Percentiles rank a stretch among this genome's conserved stretches.
These are phyloP conservation scores for Emmonsia crescens DNA, from an alignment of 2,329 filamentous ascomycete species.

Conservation along the genomic window DNA sequence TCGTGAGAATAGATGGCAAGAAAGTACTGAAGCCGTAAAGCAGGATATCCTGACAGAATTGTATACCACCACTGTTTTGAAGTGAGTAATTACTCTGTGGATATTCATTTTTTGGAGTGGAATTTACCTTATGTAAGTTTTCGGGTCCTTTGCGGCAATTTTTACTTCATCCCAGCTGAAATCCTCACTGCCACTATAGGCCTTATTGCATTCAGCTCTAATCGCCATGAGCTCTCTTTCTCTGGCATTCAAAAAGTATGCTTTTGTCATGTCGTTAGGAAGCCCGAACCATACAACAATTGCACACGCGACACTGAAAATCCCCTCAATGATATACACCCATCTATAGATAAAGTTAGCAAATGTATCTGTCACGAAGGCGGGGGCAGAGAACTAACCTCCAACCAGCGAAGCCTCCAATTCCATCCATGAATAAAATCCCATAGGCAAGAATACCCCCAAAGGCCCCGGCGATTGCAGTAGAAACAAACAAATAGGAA, in stretches of 20 bases:
- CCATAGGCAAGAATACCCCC: conserved; percentile 32
- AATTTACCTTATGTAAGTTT: conserved; percentile 36
- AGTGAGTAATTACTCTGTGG: not conserved
- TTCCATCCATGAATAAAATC: conserved; percentile 36
- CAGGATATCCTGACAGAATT: conserved; percentile 44
- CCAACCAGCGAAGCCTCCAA: conserved; percentile 38
- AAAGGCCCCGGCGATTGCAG: conserved; percentile 31
- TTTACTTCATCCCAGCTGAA: conserved; percentile 43
- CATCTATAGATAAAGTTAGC: conserved; percentile 18
- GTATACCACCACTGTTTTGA: conserved; percentile 29
- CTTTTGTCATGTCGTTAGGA: conserved; percentile 37
- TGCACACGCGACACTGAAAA: conserved; percentile 35
- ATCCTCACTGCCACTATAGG: conserved; percentile 41
- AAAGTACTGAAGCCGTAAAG: conserved; percentile 51
- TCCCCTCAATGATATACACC: conserved; percentile 43
- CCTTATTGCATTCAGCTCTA: conserved; percentile 34
- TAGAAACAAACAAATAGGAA: conserved; percentile 31
- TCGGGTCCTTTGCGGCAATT: conserved; percentile 40
- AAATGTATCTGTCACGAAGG: not conserved
- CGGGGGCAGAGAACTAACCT: conserved; percentile 24
- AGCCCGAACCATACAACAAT: conserved; percentile 38
- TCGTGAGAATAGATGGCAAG: conserved; percentile 44
- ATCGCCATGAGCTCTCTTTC: conserved; percentile 43
- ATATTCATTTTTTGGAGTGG: not conserved
- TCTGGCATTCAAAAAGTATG: conserved; percentile 40